Evolutionary conservation across 2,329 filamentous ascomycete genomes (phyloP).

Genomic region (Pseudopithomyces maydicus): DNA sequence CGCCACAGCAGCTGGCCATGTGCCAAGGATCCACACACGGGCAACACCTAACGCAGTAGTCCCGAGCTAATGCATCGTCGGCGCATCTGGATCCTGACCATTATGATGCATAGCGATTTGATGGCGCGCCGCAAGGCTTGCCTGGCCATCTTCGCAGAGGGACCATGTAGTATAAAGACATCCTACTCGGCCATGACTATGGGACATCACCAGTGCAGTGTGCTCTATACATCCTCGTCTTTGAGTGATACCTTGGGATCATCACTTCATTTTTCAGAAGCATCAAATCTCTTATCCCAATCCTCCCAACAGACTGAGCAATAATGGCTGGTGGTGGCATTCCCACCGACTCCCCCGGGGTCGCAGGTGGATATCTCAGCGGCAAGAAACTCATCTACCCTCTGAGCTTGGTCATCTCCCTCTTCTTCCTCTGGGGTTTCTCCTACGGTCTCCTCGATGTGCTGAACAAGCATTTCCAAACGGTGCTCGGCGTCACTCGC

Average conservation of each 20-base stretch:
- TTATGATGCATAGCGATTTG: neutral
- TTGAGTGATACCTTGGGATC: no score
- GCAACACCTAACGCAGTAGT: neutral
- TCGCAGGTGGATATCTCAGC: constrained; percentile 7
- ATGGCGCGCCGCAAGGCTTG: constrained; percentile 1
- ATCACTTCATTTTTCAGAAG: no score
- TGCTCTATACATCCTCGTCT: neutral
- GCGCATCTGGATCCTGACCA: constrained; percentile 1
- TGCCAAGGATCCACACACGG: neutral
- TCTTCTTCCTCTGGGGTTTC: constrained; percentile 86
- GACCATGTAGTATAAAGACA: neutral
- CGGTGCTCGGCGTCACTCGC: constrained; percentile 62
- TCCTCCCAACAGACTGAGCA: neutral
- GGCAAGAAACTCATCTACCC: constrained; percentile 9
- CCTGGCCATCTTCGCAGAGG: neutral
- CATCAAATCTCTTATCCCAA: neutral
- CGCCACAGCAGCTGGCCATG: neutral
- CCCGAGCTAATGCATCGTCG: neutral
- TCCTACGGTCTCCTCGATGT: constrained; percentile 83
- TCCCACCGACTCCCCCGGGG: constrained; percentile 1
- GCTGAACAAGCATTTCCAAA: constrained; percentile 70
- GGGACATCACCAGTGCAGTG: neutral
- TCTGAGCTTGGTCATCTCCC: constrained; percentile 62
- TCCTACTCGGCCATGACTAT: neutral
- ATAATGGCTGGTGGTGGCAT: constrained; percentile 9